Conservation (phyloP, 331 rosid genomes). For the Prunus yedoensis region DNA sequence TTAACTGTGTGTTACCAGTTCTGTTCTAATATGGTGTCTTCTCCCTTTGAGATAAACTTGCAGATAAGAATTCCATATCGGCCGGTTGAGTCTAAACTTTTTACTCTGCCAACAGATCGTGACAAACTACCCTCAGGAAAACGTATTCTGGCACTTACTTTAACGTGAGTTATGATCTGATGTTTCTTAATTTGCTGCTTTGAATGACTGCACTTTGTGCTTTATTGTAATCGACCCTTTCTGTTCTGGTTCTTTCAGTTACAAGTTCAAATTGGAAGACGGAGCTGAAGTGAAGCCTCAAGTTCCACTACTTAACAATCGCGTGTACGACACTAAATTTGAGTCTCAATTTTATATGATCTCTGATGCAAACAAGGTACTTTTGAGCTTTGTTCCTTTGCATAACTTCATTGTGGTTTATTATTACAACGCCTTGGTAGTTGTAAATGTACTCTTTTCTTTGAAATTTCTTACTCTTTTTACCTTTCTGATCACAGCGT, state of each 20-base stretch:
- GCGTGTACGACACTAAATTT: slow-evolving; percentile 81
- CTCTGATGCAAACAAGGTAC: slow-evolving; percentile 79
- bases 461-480: slow-evolving; percentile 8
- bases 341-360: slow-evolving; percentile 92
- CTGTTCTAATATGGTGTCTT: slow-evolving; percentile 12
- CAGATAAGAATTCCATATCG: slow-evolving; percentile 84
- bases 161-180: slow-evolving; percentile 57
- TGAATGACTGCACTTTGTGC: slow-evolving; percentile 19
- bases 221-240: slow-evolving; percentile 11
- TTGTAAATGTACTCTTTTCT: not conserved
- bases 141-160: slow-evolving; percentile 76
- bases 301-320: slow-evolving; percentile 71
- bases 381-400: slow-evolving; percentile 17
- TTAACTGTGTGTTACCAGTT: not conserved
- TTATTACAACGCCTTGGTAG: not conserved
- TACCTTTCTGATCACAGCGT: slow-evolving; percentile 47
- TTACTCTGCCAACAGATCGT: slow-evolving; percentile 66
- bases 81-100: slow-evolving; percentile 70
- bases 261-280: slow-evolving; percentile 86
- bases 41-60: slow-evolving; percentile 12
- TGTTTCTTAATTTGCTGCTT: slow-evolving; percentile 24
- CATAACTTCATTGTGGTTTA: slow-evolving; percentile 10
- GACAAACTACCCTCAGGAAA: slow-evolving; percentile 87
- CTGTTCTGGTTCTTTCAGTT: slow-evolving; percentile 49
- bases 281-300: slow-evolving; percentile 77